Evolutionary conservation across 345 rosid species (phyloP), one percentile per base, ranked within the genome.

Genomic region (Lepidium africanum): DNA sequence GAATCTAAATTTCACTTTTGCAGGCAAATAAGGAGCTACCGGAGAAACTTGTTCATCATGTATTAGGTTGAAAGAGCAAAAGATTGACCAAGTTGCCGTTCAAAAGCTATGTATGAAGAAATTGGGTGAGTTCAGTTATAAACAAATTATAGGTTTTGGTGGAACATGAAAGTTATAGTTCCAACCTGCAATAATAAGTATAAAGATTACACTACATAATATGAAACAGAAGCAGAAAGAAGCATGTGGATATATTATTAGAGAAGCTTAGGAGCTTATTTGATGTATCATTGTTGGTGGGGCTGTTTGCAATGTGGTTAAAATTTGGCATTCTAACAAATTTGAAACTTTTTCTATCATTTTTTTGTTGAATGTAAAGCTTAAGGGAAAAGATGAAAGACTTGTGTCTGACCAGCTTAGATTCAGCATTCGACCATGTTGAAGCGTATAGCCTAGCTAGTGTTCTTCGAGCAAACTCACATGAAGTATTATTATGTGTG

Each of bases 1-100:
- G 30, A 65, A 60, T 43, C 45, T 25, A 16, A 53, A 66, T 39
- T 48, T 2, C 0, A 12, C 12, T 56, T 63, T 55, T 57, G 58
- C 82, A 92, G 98, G 92, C 90, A 14, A 81, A 86, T 30, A 90
- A 85, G 76, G 80, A 85, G 77, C 74, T 92, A 58, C 85, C 98
- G 0, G 81, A 79, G 79, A 74, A 81, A 69, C 96, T 90, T 52
- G 81, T 89, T 37, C 10, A 54, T 65, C 93, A 90, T 52, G 79
- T 86, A 36, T 81, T 79, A 35, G 70, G 68, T 77, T 35, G 39
- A 13, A 61, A 50, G 62, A 36, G 65, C 39, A 65, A 48, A 48
- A 65, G 67, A 42, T 30, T 65, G 36, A 67, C 19, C 17, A 35
- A 50, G 33, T 74, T 52, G 43, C 59, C n/a, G 4, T 45, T 45